These are phyloP conservation scores for Mortierella sp. DNA, from an alignment of 371 early-diverging fungal species.

Conservation along the genomic window DNA sequence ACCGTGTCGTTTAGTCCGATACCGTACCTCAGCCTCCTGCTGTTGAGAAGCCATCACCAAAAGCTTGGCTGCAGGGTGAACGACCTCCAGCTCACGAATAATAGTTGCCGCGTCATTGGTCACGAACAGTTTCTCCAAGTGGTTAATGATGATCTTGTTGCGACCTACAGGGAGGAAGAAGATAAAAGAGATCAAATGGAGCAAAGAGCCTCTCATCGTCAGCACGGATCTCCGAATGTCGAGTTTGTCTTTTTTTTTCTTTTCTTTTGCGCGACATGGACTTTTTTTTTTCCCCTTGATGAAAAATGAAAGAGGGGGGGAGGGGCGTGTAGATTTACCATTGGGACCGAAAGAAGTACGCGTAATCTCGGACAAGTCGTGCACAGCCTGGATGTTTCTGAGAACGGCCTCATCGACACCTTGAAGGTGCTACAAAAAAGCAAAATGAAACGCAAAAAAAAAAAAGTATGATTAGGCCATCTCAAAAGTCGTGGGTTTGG, in stretches of 20 bases:
- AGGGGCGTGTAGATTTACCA: conserved; percentile 63
- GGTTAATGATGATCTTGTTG: conserved; percentile 99
- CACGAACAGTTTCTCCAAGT: conserved; percentile 97
- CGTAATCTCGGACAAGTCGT: conserved; percentile 91
- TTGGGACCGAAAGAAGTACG: conserved; percentile 97
- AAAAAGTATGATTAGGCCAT: neutral
- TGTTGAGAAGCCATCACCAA: conserved; percentile 97
- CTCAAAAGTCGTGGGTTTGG: too few species aligned
- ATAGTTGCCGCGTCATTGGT: conserved; percentile 99
- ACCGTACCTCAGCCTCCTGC: conserved; percentile 94
- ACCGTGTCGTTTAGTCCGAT: neutral
- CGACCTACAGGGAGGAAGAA: conserved; percentile 71
- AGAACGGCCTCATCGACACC: conserved; percentile 97
- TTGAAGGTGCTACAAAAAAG: conserved; percentile 80
- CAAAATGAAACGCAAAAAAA: neutral
- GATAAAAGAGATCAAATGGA: neutral
- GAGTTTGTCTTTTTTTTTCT: neutral
- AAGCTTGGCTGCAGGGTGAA: conserved; percentile 98
- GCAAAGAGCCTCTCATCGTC: neutral
- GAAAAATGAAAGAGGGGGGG: neutral
- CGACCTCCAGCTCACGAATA: conserved; percentile 96
- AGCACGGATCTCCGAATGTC: neutral
- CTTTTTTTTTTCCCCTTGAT: neutral
- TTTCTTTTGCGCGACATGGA: neutral
- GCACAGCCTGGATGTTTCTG: conserved; percentile 93